Conservation (phyloP, 768 basidiomycete species). For the Tylopilus intermedius region DNA sequence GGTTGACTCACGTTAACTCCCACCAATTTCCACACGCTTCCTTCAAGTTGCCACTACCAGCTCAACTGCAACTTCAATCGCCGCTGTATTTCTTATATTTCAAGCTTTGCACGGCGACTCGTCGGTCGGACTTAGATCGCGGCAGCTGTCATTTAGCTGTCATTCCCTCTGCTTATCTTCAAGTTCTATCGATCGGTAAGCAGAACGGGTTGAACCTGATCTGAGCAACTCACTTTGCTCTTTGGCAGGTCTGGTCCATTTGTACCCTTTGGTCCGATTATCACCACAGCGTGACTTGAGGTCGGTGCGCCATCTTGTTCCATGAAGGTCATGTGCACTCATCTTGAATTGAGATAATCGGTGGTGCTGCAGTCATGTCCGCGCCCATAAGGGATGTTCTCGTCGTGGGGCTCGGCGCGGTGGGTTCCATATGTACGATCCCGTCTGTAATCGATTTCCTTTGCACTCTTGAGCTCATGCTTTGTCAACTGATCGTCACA, state of each 20-base stretch:
- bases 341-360: neutral
- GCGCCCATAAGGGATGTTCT: constrained; percentile 43
- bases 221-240: neutral
- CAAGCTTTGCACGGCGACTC: too few species aligned
- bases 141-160: neutral
- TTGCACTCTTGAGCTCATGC: neutral
- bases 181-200: neutral
- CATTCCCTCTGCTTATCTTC: neutral
- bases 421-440: constrained; percentile 54
- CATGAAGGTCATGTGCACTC: neutral
- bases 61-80: too few species aligned
- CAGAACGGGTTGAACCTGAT: neutral
- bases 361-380: constrained; percentile 3
- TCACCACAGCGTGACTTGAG: neutral
- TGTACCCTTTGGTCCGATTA: neutral
- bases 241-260: neutral
- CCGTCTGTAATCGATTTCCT: neutral
- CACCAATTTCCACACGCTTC: too few species aligned
- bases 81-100: too few species aligned
- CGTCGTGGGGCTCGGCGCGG: constrained; percentile 61
- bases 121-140: neutral
- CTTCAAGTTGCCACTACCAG: too few species aligned
- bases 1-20: too few species aligned
- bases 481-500: neutral
- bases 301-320: neutral